phyloP scores from a whole-genome alignment of 1,284 basidiomycete genomes.

The Cryptococcus sp. region DNA sequence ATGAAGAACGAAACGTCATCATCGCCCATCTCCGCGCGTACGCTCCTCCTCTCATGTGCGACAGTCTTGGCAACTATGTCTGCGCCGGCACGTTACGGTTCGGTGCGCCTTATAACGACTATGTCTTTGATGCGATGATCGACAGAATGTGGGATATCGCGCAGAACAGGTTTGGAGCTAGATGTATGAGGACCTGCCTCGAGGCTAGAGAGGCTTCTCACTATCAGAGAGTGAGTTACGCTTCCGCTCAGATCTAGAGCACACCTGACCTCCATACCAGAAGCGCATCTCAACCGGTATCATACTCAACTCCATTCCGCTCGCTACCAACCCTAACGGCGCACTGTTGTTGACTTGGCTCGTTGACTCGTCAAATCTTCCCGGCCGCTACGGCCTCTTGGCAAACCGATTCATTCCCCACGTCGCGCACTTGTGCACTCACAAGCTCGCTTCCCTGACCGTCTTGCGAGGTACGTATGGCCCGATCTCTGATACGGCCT shows the following conservation, averaged over 20 bases:
- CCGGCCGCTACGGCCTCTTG: constrained; percentile 86
- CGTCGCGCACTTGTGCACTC: constrained; percentile 92
- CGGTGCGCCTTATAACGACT: constrained; percentile 82
- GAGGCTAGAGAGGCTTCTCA: constrained; percentile 82
- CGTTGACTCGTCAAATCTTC: constrained; percentile 88
- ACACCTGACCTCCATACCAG: constrained; percentile 24
- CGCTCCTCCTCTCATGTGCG: constrained; percentile 88
- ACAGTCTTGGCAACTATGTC: constrained; percentile 98
- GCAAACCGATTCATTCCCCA: constrained; percentile 95
- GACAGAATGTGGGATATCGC: constrained; percentile 98
- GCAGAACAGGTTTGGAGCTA: constrained; percentile 88
- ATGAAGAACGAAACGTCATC: constrained; percentile 83
- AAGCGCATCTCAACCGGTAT: constrained; percentile 93
- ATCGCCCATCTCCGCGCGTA: constrained; percentile 85
- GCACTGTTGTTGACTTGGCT: constrained; percentile 95
- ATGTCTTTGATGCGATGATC: constrained; percentile 97
- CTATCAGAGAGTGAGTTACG: constrained; percentile 68
- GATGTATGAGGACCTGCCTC: constrained; percentile 95
- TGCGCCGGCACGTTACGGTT: constrained; percentile 84
- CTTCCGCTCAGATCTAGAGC: constrained; percentile 3
- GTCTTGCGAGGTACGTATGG: constrained; percentile 67
- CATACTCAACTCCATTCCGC: constrained; percentile 94
- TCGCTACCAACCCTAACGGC: constrained; percentile 97
- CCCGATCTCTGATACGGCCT: neutral
- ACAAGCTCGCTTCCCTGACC: constrained; percentile 93